A percentile compares a stretch with the other conserved stretches of the same genome.
Evolutionary conservation across 2,329 filamentous ascomycete genomes (phyloP).

Genomic region (Aschersonia sp.): DNA sequence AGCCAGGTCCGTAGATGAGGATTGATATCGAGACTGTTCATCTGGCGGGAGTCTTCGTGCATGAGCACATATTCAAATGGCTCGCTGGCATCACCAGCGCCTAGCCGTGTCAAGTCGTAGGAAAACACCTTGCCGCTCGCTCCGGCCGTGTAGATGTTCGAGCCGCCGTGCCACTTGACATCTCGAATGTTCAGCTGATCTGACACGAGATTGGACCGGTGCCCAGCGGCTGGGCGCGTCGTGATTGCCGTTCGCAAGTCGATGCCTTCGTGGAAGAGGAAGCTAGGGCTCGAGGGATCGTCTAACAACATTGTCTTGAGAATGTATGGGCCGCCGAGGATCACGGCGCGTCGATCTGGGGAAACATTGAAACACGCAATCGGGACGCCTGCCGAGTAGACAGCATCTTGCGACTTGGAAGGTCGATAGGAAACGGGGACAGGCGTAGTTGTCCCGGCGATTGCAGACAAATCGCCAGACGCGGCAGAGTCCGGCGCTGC

Average conservation of each 20-base stretch:
- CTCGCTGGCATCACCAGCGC: conserved; percentile 23
- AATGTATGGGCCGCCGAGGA: conserved; percentile 43
- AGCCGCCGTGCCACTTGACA: conserved; percentile 41
- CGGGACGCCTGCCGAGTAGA: conserved; percentile 35
- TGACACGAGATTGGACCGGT: conserved; percentile 23
- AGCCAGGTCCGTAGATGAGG: conserved; percentile 42
- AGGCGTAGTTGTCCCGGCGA: conserved; percentile 29
- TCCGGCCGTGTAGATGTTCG: conserved; percentile 46
- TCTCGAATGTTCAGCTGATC: conserved; percentile 51
- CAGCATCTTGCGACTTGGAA: conserved; percentile 38
- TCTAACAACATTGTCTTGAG: conserved; percentile 46
- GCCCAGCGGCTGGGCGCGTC: conserved; percentile 27
- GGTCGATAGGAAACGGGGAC: conserved; percentile 30
- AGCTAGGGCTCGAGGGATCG: conserved; percentile 20
- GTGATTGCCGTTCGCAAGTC: conserved; percentile 43
- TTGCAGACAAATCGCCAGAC: conserved; percentile 25
- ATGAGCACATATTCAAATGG: conserved; percentile 41
- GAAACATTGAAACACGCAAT: conserved; percentile 44
- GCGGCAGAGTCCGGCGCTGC: conserved; percentile 27
- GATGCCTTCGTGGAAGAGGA: conserved; percentile 37
- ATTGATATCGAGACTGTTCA: conserved; percentile 49
- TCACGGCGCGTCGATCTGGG: conserved; percentile 37
- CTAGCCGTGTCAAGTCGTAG: conserved; percentile 41
- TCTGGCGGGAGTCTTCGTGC: conserved; percentile 46
- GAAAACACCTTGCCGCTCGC: conserved; percentile 50